These are phyloP conservation scores for Lavandula angustifolia DNA, from an alignment of 257 asterid species.

Conservation along the genomic window DNA sequence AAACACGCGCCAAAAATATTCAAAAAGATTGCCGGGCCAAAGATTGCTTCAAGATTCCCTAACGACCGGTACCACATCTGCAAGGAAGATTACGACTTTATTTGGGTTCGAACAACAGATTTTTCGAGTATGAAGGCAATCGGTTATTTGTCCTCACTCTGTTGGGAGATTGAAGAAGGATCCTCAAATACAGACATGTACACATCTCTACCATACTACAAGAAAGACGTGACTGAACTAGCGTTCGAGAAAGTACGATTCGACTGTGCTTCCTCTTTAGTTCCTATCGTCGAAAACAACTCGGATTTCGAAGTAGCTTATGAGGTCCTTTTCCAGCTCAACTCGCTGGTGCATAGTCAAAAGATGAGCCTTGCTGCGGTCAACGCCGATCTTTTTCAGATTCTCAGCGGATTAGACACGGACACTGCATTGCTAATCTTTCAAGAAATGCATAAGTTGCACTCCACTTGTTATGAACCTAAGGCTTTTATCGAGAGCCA, in stretches of 20 bases:
- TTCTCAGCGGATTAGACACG: constrained; percentile 49
- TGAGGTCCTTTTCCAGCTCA: constrained; percentile 86
- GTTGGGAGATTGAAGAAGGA: constrained; percentile 63
- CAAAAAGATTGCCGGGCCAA: constrained; percentile 65
- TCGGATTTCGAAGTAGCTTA: constrained; percentile 49
- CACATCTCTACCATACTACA: constrained; percentile 51
- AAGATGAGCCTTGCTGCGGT: constrained; percentile 74
- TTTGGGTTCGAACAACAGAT: constrained; percentile 91
- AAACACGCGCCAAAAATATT: constrained; percentile 79
- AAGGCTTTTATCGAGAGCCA: constrained; percentile 47
- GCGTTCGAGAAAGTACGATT: constrained; percentile 46
- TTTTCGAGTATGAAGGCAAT: constrained; percentile 68
- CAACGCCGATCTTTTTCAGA: constrained; percentile 48
- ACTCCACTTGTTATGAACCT: constrained; percentile 68
- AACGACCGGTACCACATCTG: constrained; percentile 68
- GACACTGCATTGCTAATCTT: constrained; percentile 57
- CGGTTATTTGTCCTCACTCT: constrained; percentile 71
- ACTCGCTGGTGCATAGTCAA: constrained; percentile 78
- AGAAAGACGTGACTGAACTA: constrained; percentile 47
- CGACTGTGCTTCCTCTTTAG: constrained; percentile 47
- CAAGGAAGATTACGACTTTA: constrained; percentile 70
- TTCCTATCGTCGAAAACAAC: constrained; percentile 56
- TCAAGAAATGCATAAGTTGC: constrained; percentile 71
- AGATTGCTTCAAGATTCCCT: constrained; percentile 60
- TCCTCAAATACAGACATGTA: constrained; percentile 41